Base-by-base conservation (phyloP, 2,329 filamentous ascomycete species). In the Microsporum audouinii region DNA sequence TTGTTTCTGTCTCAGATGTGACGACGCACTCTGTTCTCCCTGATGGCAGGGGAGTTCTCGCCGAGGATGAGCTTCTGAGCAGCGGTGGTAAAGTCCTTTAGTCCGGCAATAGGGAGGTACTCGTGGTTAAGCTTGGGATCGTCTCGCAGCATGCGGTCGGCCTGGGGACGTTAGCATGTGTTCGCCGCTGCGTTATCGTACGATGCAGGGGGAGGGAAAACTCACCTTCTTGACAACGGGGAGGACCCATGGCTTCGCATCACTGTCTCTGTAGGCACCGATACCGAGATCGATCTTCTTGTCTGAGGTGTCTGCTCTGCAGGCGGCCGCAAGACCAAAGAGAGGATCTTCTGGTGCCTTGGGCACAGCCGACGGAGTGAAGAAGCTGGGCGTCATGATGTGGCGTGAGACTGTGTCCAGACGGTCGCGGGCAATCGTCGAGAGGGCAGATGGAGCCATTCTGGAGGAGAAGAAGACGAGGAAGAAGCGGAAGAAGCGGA, bases 101-200 rank as follows among this genome's bases (percentile, higher is more conserved):
- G 82, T 71, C 94, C 94, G 65, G 91, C 88, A 73, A 99, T 99
- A 63, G 94, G 92, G 63, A 95, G 89, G 77, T 99, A 99, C 82
- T 99, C 94, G 80, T 99, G 92, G 79, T 99, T 95, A 69, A 95
- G 82, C 63, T 89, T 83, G 71, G 92, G 91, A 76, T 96, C 91
- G 72, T 88, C 87, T 75, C 86, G 88, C 67, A 97, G 84, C 70
- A 90, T 85, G 66, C 94, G 88, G 74, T 97, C 91, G 68, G 94
- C 94, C 92, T 97, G 43, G 17, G 12, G 39, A n/a, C 14, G 12
- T 43, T 29, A 47, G 43, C 31, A 33, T 23, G 14, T 36, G 23
- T 55, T 34, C 17, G 31, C 51, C 36, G 51, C 49, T n/a, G 14
- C 1, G 14, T 3, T 12, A 53, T 6, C 7, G 17, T 23, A 23